Evolutionary conservation across 257 asterid species (phyloP), one percentile per base, ranked within the genome.

Genomic region (Petrea volubilis): DNA sequence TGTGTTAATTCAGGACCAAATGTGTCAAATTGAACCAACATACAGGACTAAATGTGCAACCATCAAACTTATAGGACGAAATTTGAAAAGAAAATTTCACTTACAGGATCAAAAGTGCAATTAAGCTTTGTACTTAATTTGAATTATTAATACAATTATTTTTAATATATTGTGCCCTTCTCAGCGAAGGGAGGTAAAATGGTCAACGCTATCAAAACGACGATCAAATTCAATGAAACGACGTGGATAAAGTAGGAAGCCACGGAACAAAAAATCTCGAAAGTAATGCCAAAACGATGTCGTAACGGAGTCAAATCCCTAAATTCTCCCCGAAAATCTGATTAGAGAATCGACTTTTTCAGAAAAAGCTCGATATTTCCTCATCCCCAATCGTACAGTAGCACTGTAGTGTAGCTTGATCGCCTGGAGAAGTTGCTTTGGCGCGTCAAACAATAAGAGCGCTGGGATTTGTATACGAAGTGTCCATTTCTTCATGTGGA

Each of bases 281-380:
- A 2, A 1, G 1, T 11, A 63, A 36, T 18, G 13, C 18, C 2
- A 5, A 52, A 65, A 65, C 79, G 74, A 0, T 28, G 78, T 58
- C 74, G 79, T 67, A n/a, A 0, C 0, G 9, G 0, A 6, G 9
- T 49, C 31, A 46, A 59, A 67, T 9, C 72, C 73, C 73, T 31
- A 64, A 56, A 18, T 14, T 46, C 38, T 17, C 63, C 68, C 43
- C 43, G 2, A 38, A 38, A 38, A n/a, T n/a, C 43, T 38, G 43
- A 38, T 38, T 38, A 38, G 9, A 38, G 43, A 38, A 7, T 1
- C 47, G 5, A n/a, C 8, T 53, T 53, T 53, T 53, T 17, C 17
- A 0, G 24, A 28, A 14, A 25, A 41, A 11, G 12, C 50, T n/a
- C 17, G 27, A 20, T 27, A 17, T 18, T 21, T 11, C 18, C 6